Percentiles rank a stretch among this genome's conserved stretches.
Evolutionary conservation across 1,284 basidiomycete genomes (phyloP).

Genomic region (Moesziomyces globuligerus): DNA sequence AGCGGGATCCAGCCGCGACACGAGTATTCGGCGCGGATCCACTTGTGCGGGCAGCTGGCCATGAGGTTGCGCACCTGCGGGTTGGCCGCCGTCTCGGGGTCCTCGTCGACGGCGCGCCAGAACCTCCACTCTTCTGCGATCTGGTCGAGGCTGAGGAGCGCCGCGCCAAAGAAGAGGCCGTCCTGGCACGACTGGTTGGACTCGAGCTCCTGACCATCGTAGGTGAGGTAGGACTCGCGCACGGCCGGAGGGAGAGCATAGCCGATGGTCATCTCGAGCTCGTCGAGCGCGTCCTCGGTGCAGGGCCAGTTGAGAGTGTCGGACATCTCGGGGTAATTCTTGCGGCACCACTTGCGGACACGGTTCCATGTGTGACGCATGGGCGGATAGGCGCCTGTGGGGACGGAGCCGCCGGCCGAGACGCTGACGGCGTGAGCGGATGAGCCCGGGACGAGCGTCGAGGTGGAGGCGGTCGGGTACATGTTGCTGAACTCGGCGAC

Average conservation of each 20-base stretch:
- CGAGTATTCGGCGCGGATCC: constrained; percentile 89
- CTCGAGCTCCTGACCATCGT: constrained; percentile 65
- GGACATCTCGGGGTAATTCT: constrained; percentile 60
- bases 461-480: constrained; percentile 49
- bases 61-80: constrained; percentile 70
- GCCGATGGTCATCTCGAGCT: constrained; percentile 60
- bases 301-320: constrained; percentile 66
- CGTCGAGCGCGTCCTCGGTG: constrained; percentile 54
- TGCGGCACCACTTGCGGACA: constrained; percentile 57
- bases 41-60: constrained; percentile 89
- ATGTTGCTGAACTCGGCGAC: constrained; percentile 58
- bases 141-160: constrained; percentile 60
- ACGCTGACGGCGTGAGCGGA: constrained; percentile 16
- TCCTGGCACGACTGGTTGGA: constrained; percentile 62
- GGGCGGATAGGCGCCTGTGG: constrained; percentile 59
- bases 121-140: constrained; percentile 63
- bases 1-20: constrained; percentile 96
- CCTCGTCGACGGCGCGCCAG: constrained; percentile 64
- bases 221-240: constrained; percentile 61
- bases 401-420: constrained; percentile 45
- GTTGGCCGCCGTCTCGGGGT: constrained; percentile 60
- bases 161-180: constrained; percentile 64
- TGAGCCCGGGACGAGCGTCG: constrained; percentile 40
- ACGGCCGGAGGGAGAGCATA: constrained; percentile 59
- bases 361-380: constrained; percentile 63